Evolutionary conservation across 306 rosid species (phyloP), one percentile per base, ranked within the genome.

Genomic region (Myrica gale): DNA sequence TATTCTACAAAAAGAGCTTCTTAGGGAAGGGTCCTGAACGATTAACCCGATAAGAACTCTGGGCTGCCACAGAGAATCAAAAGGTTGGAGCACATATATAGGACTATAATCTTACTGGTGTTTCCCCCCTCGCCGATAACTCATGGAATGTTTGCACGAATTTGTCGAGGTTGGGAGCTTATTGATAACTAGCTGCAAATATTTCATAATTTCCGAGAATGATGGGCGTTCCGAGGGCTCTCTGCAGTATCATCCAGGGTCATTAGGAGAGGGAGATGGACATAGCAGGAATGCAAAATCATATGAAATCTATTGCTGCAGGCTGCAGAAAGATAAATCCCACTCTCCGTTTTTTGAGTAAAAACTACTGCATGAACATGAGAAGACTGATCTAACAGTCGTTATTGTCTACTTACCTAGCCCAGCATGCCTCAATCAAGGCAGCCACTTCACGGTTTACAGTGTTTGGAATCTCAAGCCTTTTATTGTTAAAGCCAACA

Each of bases 351-450:
- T 19, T 26, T 65, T 44, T 55, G 8, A 44, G 26, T 0, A 6
- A 16, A 57, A 23, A 50, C 15, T 43, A n/a, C 5, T 44, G 5
- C 5, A 44, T 46, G 32, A 26, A 1, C 32, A 46, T 56, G 62
- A 56, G 20, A 20, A 3, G 19, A 9, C 5, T 19, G 62, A 56
- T 26, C 32, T 26, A 26, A 56, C 20, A 3, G 19, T 56, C 5
- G 16, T 10, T 48, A 47, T 71, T 67, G 50, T 73, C 76, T 23
- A 86, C 97, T 90, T 82, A 94, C 98, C 75, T 61, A 68, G 88
- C 89, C 97, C 98, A 94, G 88, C 96, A 94, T 78, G 81, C 89
- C 82, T 90, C 90, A 79, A 94, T 94, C 81, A 94, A 82, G 51
- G 89, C 81, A 80, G 95, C 96, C 85, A 87, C 88, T 63, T 68